A percentile compares a stretch with the other conserved stretches of the same genome.
Evolutionary conservation across 2,329 filamentous ascomycete genomes (phyloP).

Genomic region (Penicillium hesseltinei): DNA sequence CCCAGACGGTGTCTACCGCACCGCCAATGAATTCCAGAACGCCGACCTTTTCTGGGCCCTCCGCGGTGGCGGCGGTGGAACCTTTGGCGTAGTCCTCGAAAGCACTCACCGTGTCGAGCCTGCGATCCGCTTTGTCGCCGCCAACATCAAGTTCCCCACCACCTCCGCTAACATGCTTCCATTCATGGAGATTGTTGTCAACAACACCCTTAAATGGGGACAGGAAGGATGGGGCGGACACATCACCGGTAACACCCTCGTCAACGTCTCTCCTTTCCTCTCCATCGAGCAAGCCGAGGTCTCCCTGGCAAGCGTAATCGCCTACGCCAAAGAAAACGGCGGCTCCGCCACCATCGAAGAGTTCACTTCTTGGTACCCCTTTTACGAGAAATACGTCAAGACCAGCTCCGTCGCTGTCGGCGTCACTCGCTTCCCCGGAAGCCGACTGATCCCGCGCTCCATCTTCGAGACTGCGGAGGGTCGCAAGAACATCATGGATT

Average conservation of each 20-base stretch:
- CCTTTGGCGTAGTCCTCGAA: constrained; percentile 19
- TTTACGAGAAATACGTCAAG: constrained; percentile 19
- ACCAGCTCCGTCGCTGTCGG: constrained; percentile 18
- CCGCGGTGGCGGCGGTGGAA: constrained; percentile 20
- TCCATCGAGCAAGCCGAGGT: constrained; percentile 12
- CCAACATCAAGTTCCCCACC: constrained; percentile 19
- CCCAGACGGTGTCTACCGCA: constrained; percentile 14
- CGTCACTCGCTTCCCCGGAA: constrained; percentile 18
- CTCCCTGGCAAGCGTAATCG: constrained; percentile 6
- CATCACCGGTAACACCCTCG: constrained; percentile 19
- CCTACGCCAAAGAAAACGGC: constrained; percentile 14
- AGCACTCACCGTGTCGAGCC: constrained; percentile 1
- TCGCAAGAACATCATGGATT: background rate
- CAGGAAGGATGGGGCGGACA: constrained; percentile 25
- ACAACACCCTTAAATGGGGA: constrained; percentile 22
- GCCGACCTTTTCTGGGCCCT: constrained; percentile 24
- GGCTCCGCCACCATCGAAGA: constrained; percentile 16
- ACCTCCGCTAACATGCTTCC: constrained; percentile 17
- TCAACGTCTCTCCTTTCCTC: constrained; percentile 17
- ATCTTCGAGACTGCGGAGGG: constrained; percentile 17
- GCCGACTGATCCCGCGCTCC: constrained; percentile 19
- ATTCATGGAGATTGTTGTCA: constrained; percentile 24
- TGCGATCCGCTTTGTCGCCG: background rate
- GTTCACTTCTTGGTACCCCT: constrained; percentile 19
- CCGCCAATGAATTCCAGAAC: constrained; percentile 20